These are phyloP conservation scores for Oryza brachyantha DNA, from an alignment of 176 grass and related monocot species.

Conservation along the genomic window DNA sequence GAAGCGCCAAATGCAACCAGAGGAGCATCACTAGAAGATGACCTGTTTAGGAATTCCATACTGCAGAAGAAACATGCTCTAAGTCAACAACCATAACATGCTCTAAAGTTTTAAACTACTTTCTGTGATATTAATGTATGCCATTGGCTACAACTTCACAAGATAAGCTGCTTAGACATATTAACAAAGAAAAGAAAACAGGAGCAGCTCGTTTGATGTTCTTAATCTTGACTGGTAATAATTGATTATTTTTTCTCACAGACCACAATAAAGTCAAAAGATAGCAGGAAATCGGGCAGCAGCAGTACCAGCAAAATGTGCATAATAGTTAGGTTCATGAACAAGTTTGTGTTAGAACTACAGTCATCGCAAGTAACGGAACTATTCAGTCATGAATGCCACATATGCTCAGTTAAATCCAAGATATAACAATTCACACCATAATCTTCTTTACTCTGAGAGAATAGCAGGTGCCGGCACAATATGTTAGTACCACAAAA, in stretches of 20 bases:
- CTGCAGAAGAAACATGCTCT: slow-evolving; percentile 48
- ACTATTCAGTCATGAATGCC: background rate
- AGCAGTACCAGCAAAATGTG: background rate
- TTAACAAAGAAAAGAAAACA: background rate
- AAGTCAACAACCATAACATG: slow-evolving; percentile 26
- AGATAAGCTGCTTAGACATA: background rate
- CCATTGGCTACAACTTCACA: background rate
- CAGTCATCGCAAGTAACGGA: background rate
- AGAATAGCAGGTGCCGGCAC: background rate
- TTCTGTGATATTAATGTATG: slow-evolving; percentile 11
- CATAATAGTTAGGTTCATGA: slow-evolving; percentile 1
- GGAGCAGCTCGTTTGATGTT: background rate
- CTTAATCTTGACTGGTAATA: slow-evolving; percentile 8
- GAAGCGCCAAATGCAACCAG: slow-evolving; percentile 94
- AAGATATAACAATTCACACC: background rate
- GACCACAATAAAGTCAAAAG: background rate
- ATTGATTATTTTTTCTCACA: background rate
- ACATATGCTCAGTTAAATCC: slow-evolving; percentile 4
- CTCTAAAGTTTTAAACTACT: slow-evolving; percentile 5
- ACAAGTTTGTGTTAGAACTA: background rate
- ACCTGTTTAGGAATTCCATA: slow-evolving; percentile 94
- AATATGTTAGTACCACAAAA: slow-evolving; percentile 8
- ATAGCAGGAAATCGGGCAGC: background rate
- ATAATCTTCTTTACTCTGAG: background rate
- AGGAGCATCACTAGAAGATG: slow-evolving; percentile 84